Percentiles rank a stretch among this genome's conserved stretches.
Evolutionary conservation across 148 eudicot species (phyloP).

Genomic region (Nepenthes mirabilis): DNA sequence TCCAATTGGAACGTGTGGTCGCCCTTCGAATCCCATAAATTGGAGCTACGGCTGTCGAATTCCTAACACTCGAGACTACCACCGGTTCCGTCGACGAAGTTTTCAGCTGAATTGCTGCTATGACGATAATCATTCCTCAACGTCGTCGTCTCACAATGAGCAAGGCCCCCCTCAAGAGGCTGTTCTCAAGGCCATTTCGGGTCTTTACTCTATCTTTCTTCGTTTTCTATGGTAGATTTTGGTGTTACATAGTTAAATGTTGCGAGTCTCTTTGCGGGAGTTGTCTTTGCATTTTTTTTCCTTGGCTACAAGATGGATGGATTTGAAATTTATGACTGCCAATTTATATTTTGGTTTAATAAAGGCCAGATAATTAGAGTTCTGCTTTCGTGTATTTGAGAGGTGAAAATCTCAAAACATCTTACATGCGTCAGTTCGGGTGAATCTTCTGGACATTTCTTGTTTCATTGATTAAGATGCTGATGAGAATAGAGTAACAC

Average conservation of each 20-base stretch:
- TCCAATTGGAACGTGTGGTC: slow-evolving; percentile 5
- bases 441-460: too few species aligned
- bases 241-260: not conserved
- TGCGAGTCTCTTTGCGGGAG: too few species aligned
- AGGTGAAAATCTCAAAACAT: too few species aligned
- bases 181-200: slow-evolving; percentile 84
- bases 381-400: too few species aligned
- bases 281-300: too few species aligned
- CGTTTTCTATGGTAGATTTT: not conserved
- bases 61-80: slow-evolving; percentile 11
- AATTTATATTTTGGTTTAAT: too few species aligned
- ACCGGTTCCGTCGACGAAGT: slow-evolving; percentile 7
- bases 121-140: slow-evolving; percentile 11
- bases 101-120: slow-evolving; percentile 22
- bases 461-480: too few species aligned
- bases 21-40: slow-evolving; percentile 2
- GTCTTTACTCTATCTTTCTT: slow-evolving; percentile 10
- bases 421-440: too few species aligned
- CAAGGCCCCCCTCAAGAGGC: slow-evolving; percentile 93
- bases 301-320: too few species aligned
- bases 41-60: slow-evolving; percentile 22
- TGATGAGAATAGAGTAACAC: too few species aligned
- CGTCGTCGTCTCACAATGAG: slow-evolving; percentile 29
- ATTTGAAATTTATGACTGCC: too few species aligned
- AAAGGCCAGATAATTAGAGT: too few species aligned